phyloP scores from a whole-genome alignment of 2,329 filamentous ascomycete genomes.

The Arthrobotrys iridis region DNA sequence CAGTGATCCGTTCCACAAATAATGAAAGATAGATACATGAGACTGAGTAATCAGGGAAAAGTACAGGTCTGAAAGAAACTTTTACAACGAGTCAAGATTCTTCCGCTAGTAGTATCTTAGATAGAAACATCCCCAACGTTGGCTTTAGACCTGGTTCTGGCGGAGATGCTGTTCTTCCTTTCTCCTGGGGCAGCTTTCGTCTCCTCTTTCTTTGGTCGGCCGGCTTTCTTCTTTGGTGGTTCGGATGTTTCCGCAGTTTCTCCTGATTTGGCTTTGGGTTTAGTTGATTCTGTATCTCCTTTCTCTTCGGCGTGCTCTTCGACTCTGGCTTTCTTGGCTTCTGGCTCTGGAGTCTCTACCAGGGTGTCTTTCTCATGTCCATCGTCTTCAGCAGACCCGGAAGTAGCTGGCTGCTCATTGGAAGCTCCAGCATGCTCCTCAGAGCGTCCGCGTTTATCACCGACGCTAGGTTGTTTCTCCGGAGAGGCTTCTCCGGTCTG shows the following conservation, averaged over 20 bases:
- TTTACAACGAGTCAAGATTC: not conserved
- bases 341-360: slow-evolving; percentile 18
- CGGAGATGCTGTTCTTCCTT: slow-evolving; percentile 33
- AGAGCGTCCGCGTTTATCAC: slow-evolving; percentile 32
- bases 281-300: not conserved
- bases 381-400: not conserved
- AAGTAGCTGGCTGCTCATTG: not conserved
- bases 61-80: not conserved
- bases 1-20: slow-evolving; percentile 1
- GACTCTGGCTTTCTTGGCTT: slow-evolving; percentile 41
- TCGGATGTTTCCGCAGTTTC: not conserved
- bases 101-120: no score
- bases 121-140: slow-evolving; percentile 16
- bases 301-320: not conserved
- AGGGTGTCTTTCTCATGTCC: not conserved
- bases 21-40: not conserved
- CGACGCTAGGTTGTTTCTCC: slow-evolving; percentile 34
- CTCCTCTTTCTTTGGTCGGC: slow-evolving; percentile 32
- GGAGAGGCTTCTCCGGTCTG: not conserved
- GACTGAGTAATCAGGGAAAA: not conserved
- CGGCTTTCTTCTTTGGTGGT: slow-evolving; percentile 38
- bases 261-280: not conserved
- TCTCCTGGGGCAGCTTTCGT: not conserved
- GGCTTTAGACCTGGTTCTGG: slow-evolving; percentile 41
- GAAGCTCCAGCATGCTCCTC: slow-evolving; percentile 10